Percentiles rank a stretch among this genome's conserved stretches.
phyloP scores from a whole-genome alignment of 2,329 filamentous ascomycete genomes.

The Tolypocladium amazonense region DNA sequence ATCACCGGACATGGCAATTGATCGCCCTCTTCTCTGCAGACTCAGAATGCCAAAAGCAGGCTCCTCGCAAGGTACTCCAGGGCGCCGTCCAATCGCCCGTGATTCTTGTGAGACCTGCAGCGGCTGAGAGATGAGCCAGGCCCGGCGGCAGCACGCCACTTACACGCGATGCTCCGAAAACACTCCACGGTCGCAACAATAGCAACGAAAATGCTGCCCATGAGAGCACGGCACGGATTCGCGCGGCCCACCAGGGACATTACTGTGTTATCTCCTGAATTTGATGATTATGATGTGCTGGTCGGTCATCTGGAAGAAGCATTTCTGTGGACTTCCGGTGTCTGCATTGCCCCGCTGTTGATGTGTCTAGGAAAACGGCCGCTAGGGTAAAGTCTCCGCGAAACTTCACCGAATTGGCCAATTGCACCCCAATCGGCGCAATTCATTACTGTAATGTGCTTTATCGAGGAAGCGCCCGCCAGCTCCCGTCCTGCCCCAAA shows the following conservation, averaged over 20 bases:
- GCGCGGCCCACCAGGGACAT: background rate
- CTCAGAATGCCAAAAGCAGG: background rate
- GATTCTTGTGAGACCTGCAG: background rate
- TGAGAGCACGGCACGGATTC: background rate
- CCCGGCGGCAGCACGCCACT: background rate
- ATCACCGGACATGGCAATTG: background rate
- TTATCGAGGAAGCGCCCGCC: background rate
- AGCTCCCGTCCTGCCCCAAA: background rate
- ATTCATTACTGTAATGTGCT: background rate
- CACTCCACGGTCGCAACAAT: background rate
- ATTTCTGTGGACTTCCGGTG: background rate
- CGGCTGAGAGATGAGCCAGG: background rate
- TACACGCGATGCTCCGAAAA: background rate
- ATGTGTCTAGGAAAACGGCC: background rate
- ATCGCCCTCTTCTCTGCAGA: background rate
- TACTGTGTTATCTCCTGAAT: background rate
- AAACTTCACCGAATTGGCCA: background rate
- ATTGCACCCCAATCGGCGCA: background rate
- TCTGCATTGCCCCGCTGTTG: background rate
- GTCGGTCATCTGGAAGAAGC: background rate
- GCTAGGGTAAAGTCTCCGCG: background rate
- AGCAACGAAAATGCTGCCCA: background rate
- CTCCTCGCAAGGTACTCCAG: background rate
- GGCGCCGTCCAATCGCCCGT: background rate
- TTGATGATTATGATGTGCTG: background rate